phyloP scores from a whole-genome alignment of 768 basidiomycete genomes.

The Pulveroboletus sp. region DNA sequence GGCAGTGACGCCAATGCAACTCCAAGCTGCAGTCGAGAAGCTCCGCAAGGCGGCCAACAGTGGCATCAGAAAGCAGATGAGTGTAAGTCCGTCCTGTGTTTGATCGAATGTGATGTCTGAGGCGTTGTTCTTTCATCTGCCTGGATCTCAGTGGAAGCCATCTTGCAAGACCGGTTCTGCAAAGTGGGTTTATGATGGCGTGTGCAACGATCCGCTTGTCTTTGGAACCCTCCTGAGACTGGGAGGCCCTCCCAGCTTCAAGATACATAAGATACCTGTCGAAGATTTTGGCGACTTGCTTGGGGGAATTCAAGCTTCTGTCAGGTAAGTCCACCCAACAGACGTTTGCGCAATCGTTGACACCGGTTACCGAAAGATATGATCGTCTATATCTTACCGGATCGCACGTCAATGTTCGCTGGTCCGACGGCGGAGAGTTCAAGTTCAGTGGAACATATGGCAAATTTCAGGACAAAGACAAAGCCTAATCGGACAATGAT shows the following conservation, averaged over 20 bases:
- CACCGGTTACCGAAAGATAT: conserved; percentile 32
- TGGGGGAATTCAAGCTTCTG: conserved; percentile 33
- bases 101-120: not conserved
- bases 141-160: conserved; percentile 43
- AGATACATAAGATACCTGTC: conserved; percentile 43
- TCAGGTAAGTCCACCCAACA: conserved; percentile 30
- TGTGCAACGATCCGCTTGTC: conserved; percentile 44
- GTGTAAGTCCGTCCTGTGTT: conserved; percentile 16
- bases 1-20: conserved; percentile 36
- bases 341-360: not conserved
- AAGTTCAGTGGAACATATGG: conserved; percentile 54
- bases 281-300: conserved; percentile 34
- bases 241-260: conserved; percentile 45
- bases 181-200: conserved; percentile 50
- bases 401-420: conserved; percentile 42
- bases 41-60: conserved; percentile 42
- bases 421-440: conserved; percentile 49
- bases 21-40: conserved; percentile 43
- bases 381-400: conserved; percentile 36
- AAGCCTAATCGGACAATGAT: not conserved
- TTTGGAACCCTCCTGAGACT: conserved; percentile 45
- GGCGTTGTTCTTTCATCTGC: not conserved
- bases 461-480: not conserved
- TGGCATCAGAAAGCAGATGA: conserved; percentile 52
- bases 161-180: conserved; percentile 45